Conservation (phyloP, 2,329 filamentous ascomycete species). For the Aspergillus sp. region DNA sequence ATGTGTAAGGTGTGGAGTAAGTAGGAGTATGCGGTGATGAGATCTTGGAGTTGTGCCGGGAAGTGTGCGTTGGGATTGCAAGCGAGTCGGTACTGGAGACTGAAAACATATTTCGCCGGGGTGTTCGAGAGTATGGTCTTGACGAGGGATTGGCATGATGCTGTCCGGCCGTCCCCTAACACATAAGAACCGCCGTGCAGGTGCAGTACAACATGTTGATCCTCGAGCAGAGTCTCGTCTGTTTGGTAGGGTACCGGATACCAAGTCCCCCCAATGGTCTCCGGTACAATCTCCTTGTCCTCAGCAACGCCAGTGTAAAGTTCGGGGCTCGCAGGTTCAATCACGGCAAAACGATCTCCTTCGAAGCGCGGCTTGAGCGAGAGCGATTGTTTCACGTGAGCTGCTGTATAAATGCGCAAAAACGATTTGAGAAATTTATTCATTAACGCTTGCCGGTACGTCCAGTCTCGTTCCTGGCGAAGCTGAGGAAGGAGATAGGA, state of each 20-base stretch:
- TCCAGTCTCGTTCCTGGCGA: conserved; percentile 11
- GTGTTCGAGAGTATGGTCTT: conserved; percentile 10
- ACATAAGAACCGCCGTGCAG: conserved; percentile 15
- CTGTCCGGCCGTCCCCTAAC: conserved; percentile 11
- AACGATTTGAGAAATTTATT: conserved; percentile 5
- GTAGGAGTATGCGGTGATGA: conserved; percentile 16
- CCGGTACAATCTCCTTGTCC: conserved; percentile 7
- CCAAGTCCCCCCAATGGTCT: conserved; percentile 13
- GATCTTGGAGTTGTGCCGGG: conserved; percentile 20
- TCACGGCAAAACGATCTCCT: conserved; percentile 7
- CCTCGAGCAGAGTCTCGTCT: conserved; percentile 3
- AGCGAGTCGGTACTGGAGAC: conserved; percentile 17
- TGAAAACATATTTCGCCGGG: conserved; percentile 7
- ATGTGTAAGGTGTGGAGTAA: conserved; percentile 13
- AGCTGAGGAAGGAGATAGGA: background rate
- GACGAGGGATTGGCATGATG: conserved; percentile 9
- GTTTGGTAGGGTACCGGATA: conserved; percentile 6
- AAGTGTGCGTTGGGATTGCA: conserved; percentile 12
- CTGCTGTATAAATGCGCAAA: conserved; percentile 5
- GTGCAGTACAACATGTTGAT: conserved; percentile 10
- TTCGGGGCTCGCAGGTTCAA: conserved; percentile 5
- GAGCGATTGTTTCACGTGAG: conserved; percentile 6
- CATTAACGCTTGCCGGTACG: conserved; percentile 8
- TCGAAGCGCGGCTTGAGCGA: conserved; percentile 8
- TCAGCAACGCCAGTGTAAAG: conserved; percentile 8